These are phyloP conservation scores for Ophiostoma australiae DNA, from an alignment of 2,329 filamentous ascomycete species.

Conservation along the genomic window DNA sequence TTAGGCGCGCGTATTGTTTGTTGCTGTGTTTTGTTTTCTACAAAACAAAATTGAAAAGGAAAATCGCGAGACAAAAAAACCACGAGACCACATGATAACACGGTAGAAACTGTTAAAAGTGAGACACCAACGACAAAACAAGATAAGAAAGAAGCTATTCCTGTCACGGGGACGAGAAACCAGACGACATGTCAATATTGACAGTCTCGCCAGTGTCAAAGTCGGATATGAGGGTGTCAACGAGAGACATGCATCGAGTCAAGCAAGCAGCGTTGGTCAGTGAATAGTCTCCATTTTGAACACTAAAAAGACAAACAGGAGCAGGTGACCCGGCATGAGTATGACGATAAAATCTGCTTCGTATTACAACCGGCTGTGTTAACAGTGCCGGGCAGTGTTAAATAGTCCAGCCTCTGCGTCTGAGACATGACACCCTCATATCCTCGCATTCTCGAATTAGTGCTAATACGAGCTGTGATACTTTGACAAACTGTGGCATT, in stretches of 20 bases:
- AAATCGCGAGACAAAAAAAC: not conserved
- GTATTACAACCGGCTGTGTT: not conserved
- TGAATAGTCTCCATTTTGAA: not conserved
- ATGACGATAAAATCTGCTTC: not conserved
- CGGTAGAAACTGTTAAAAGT: not conserved
- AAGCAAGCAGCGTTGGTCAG: not conserved
- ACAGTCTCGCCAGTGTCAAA: not conserved
- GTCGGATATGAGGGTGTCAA: not conserved
- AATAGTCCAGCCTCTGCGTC: not conserved
- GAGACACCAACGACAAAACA: not conserved
- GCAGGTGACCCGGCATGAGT: not conserved
- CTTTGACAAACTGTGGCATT: too few relatives aligned
- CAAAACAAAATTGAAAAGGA: not conserved
- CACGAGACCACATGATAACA: not conserved
- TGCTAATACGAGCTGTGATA: not conserved
- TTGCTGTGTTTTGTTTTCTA: too few relatives aligned
- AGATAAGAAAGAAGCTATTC: not conserved
- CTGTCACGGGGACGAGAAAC: not conserved
- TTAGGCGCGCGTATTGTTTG: not conserved
- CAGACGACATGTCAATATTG: not conserved
- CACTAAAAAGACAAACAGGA: not conserved
- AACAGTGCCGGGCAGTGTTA: not conserved
- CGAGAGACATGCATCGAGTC: not conserved
- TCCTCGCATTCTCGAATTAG: not conserved
- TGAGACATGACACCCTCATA: not conserved